Conservation (phyloP, 139 green algal genomes). For the Chlamydomonas sphaeroides region DNA sequence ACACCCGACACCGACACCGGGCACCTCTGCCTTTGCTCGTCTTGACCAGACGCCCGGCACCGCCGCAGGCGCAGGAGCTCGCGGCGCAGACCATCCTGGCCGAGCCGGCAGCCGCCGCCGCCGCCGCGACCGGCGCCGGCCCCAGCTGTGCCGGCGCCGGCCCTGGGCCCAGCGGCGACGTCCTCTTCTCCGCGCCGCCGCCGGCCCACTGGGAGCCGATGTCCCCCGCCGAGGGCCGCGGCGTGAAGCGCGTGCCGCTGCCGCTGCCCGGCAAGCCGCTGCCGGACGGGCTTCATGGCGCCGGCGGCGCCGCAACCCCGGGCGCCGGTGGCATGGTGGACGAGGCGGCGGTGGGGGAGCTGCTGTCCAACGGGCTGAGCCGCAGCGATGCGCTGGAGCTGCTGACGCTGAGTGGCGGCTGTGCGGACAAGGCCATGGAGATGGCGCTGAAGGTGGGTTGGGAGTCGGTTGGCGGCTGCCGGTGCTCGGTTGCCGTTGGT, state of each 20-base stretch:
- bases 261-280: background rate
- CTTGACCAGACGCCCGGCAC: too few relatives aligned
- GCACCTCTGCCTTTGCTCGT: too few relatives aligned
- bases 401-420: constrained; percentile 1
- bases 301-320: too few relatives aligned
- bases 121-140: background rate
- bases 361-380: constrained; percentile 32
- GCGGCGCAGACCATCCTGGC: constrained; percentile 1
- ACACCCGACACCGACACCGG: too few relatives aligned
- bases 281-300: too few relatives aligned
- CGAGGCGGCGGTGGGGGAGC: background rate
- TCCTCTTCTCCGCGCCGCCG: background rate
- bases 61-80: constrained; percentile 12
- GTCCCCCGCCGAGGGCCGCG: background rate
- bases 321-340: background rate
- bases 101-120: background rate
- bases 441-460: constrained; percentile 10
- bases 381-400: background rate
- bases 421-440: background rate
- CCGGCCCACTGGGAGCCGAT: constrained; percentile 32
- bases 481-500: too few relatives aligned
- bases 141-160: too few relatives aligned
- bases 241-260: constrained; percentile 31
- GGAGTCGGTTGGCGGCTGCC: too few relatives aligned
- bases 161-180: too few relatives aligned